Percentiles rank a stretch among this genome's conserved stretches.
Evolutionary conservation across 805 yeast genomes (phyloP).

Genomic region (Metschnikowia bowlesiae): DNA sequence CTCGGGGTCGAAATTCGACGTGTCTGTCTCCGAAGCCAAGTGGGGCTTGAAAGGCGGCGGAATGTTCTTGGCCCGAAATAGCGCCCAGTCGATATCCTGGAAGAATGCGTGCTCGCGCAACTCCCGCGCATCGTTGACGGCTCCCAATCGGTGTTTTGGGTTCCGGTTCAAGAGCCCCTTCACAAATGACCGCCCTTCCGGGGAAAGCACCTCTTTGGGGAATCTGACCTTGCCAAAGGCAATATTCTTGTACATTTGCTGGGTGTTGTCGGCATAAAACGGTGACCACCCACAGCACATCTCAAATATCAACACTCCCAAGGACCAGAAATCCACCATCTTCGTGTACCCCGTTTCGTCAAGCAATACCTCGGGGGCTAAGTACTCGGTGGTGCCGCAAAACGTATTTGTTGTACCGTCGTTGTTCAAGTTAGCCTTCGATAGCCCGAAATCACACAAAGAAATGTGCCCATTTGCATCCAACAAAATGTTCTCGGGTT

Average conservation of each 20-base stretch:
- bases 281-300: constrained; percentile 99
- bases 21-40: constrained; percentile 83
- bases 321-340: constrained; percentile 99
- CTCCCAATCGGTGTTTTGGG: constrained; percentile 92
- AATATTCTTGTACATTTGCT: constrained; percentile 98
- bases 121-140: constrained; percentile 88
- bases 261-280: constrained; percentile 95
- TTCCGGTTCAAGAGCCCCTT: constrained; percentile 93
- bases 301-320: constrained; percentile 94
- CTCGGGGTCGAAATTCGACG: constrained; percentile 96
- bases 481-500: constrained; percentile 91
- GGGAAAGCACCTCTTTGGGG: constrained; percentile 90
- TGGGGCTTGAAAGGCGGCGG: constrained; percentile 98
- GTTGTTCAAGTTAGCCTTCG: constrained; percentile 83
- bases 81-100: constrained; percentile 85
- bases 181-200: constrained; percentile 93
- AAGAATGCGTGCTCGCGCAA: constrained; percentile 89
- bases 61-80: constrained; percentile 69
- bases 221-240: constrained; percentile 97
- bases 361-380: constrained; percentile 93
- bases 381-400: constrained; percentile 97
- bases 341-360: constrained; percentile 97
- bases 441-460: constrained; percentile 92
- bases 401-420: constrained; percentile 94
- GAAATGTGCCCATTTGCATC: constrained; percentile 98